These are phyloP conservation scores for Fusarium metavorans DNA, from an alignment of 2,329 filamentous ascomycete genomes.

Conservation along the genomic window DNA sequence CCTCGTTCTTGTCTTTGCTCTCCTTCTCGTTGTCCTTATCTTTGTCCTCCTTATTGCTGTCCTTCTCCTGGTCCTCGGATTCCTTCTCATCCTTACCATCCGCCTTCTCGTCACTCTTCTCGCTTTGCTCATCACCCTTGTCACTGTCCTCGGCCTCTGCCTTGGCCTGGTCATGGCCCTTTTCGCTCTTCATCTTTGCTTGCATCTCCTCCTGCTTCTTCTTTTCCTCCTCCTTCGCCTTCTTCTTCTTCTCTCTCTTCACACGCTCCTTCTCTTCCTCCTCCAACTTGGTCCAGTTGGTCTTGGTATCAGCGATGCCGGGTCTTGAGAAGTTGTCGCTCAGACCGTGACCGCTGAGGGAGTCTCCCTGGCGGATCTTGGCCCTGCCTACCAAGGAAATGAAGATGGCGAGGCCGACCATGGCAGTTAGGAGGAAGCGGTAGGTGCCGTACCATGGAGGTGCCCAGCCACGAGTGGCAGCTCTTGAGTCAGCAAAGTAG, in stretches of 20 bases:
- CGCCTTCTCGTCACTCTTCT: slow-evolving; percentile 42
- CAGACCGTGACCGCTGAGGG: slow-evolving; percentile 51
- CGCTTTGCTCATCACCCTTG: slow-evolving; percentile 15
- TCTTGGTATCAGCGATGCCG: slow-evolving; percentile 51
- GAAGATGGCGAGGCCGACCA: slow-evolving; percentile 86
- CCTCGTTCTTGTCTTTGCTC: slow-evolving; percentile 23
- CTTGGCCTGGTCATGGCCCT: slow-evolving; percentile 34
- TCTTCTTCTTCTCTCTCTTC: slow-evolving; percentile 53
- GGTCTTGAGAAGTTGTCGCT: slow-evolving; percentile 52
- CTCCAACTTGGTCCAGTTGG: slow-evolving; percentile 62
- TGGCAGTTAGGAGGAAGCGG: slow-evolving; percentile 90
- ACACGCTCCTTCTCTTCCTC: slow-evolving; percentile 54
- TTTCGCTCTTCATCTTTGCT: slow-evolving; percentile 43
- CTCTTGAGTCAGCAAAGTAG: slow-evolving; percentile 86
- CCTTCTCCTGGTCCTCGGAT: slow-evolving; percentile 33
- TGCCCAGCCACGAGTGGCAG: slow-evolving; percentile 79
- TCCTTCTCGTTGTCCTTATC: slow-evolving; percentile 19
- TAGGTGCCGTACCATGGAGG: slow-evolving; percentile 90
- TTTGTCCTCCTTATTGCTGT: slow-evolving; percentile 28
- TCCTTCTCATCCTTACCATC: slow-evolving; percentile 22
- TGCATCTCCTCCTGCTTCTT: slow-evolving; percentile 49
- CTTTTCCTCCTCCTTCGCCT: slow-evolving; percentile 50
- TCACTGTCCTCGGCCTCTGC: slow-evolving; percentile 16
- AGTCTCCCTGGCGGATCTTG: slow-evolving; percentile 67
- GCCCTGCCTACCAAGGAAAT: slow-evolving; percentile 85